Conservation (phyloP, 2,329 filamentous ascomycete species). For the Colletotrichum sidae region DNA sequence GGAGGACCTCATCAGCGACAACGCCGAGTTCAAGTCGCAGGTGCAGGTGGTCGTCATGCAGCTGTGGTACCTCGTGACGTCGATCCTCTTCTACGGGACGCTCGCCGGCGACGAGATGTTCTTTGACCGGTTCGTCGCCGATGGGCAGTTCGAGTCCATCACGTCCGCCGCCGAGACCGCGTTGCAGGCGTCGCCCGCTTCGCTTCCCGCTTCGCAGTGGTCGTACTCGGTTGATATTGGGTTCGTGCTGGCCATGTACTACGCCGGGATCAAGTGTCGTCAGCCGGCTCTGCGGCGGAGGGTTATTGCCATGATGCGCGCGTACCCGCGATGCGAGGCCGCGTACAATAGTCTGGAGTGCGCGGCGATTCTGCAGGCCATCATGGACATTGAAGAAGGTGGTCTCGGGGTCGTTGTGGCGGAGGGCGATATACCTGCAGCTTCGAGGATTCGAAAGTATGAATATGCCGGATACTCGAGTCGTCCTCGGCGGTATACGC, state of each 20-base stretch:
- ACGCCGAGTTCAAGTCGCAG: too few relatives aligned
- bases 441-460: too few relatives aligned
- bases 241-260: slow-evolving; percentile 8
- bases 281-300: slow-evolving; percentile 1
- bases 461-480: too few relatives aligned
- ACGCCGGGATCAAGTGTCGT: slow-evolving; percentile 22
- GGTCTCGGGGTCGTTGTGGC: background rate
- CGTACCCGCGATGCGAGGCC: slow-evolving; percentile 16
- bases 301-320: slow-evolving; percentile 3
- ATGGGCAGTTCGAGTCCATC: background rate
- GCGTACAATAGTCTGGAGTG: slow-evolving; percentile 7
- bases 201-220: slow-evolving; percentile 3
- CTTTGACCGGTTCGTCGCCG: slow-evolving; percentile 8
- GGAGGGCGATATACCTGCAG: background rate
- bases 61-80: slow-evolving; percentile 8
- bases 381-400: slow-evolving; percentile 16
- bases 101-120: slow-evolving; percentile 6
- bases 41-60: background rate
- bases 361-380: slow-evolving; percentile 4
- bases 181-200: slow-evolving; percentile 6
- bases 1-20: too few relatives aligned
- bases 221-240: slow-evolving; percentile 16
- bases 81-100: slow-evolving; percentile 9
- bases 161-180: background rate
- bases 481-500: too few relatives aligned